Percentiles rank a stretch among this genome's conserved stretches.
phyloP scores from a whole-genome alignment of 2,329 filamentous ascomycete genomes.

The Fusarium vanettenii region DNA sequence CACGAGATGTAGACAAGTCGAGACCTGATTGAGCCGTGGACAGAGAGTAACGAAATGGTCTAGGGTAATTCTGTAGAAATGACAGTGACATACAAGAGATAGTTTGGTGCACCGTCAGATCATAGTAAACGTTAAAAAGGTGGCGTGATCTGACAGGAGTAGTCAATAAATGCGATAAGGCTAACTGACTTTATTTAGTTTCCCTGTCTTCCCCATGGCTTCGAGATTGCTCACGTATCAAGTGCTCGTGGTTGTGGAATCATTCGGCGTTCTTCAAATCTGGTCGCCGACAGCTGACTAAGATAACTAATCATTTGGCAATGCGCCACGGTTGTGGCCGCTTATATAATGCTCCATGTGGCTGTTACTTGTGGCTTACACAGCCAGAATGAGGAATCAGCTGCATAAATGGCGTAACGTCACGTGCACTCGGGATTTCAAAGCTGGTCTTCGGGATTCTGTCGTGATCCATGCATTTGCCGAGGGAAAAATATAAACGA shows the following conservation, averaged over 20 bases:
- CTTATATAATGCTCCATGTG: neutral
- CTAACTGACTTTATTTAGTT: neutral
- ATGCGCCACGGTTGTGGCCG: neutral
- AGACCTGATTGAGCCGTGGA: neutral
- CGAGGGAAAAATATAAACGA: constrained; percentile 18
- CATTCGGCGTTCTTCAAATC: neutral
- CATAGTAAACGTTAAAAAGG: neutral
- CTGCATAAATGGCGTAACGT: constrained; percentile 28
- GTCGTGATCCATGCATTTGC: constrained; percentile 26
- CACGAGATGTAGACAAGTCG: neutral
- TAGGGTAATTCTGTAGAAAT: neutral
- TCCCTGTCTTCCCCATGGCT: neutral
- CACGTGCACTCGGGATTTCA: constrained; percentile 36
- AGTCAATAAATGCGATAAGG: neutral
- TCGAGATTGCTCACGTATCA: neutral
- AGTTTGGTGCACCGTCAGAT: neutral
- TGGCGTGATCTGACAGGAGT: neutral
- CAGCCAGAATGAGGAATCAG: constrained; percentile 5
- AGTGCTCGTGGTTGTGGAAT: neutral
- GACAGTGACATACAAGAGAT: neutral
- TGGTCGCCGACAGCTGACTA: neutral
- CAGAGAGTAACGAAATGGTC: neutral
- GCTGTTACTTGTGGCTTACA: constrained; percentile 18
- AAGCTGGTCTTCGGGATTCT: constrained; percentile 39
- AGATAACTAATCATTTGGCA: neutral